Percentiles rank a stretch among this genome's conserved stretches.
These are phyloP conservation scores for Psidium friedrichsthalianum DNA, from an alignment of 345 rosid species.

Conservation along the genomic window DNA sequence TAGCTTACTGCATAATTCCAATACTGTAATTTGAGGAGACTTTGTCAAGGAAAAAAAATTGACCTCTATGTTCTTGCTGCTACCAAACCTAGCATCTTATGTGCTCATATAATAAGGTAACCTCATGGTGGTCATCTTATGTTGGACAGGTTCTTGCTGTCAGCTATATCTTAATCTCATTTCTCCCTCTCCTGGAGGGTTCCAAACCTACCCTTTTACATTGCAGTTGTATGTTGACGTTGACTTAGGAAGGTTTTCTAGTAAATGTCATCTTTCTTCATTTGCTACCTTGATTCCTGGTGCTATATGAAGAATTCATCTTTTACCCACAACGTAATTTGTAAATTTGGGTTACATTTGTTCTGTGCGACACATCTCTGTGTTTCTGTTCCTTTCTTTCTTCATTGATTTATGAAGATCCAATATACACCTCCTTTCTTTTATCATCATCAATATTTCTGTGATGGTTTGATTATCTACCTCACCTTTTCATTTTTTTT, in stretches of 20 bases:
- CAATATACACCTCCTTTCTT: neutral
- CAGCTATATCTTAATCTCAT: neutral
- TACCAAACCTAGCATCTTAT: neutral
- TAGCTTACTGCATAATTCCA: neutral
- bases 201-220: neutral
- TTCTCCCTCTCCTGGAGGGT: neutral
- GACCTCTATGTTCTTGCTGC: neutral
- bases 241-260: neutral
- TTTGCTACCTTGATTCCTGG: neutral
- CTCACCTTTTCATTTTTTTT: neutral
- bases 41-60: neutral
- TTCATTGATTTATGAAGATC: neutral
- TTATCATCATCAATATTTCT: neutral
- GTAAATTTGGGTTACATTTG: neutral
- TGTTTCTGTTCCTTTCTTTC: neutral
- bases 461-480: neutral
- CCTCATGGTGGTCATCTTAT: neutral
- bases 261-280: neutral
- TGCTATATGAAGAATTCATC: neutral
- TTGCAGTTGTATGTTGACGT: neutral
- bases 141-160: neutral
- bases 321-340: neutral
- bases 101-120: neutral
- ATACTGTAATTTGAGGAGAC: neutral
- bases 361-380: too few relatives aligned